Conservation (phyloP, 73 alveolate species). For the Blepharisma stoltei region DNA sequence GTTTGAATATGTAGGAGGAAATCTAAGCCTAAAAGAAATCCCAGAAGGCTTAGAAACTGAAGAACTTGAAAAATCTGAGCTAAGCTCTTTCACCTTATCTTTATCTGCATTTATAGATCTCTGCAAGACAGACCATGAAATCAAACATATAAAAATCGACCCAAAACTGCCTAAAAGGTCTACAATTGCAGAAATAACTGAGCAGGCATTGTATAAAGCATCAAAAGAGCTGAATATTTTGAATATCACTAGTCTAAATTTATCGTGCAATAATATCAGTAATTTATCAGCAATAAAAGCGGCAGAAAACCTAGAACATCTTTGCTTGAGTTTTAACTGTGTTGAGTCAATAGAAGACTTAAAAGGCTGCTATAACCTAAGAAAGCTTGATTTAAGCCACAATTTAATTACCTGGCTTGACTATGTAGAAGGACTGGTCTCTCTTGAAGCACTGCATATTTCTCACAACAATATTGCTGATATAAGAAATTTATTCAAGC, state of each 20-base stretch:
- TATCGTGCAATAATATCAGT: constrained; percentile 77
- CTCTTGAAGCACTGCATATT: constrained; percentile 71
- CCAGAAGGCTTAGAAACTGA: neutral
- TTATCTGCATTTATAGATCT: neutral
- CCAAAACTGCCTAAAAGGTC: neutral
- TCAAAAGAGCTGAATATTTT: constrained; percentile 30
- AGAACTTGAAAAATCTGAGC: constrained; percentile 16
- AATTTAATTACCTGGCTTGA: constrained; percentile 81
- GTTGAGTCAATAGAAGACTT: constrained; percentile 81
- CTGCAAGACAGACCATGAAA: neutral
- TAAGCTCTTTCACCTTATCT: neutral
- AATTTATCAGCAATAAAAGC: constrained; percentile 74
- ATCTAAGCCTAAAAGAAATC: constrained; percentile 2
- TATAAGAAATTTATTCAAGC: constrained; percentile 56
- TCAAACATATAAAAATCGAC: neutral
- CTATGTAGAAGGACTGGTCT: constrained; percentile 62
- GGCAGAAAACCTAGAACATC: constrained; percentile 74
- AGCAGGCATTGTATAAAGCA: neutral
- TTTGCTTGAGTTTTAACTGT: constrained; percentile 85
- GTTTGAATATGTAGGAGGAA: constrained; percentile 59
- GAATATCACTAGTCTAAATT: constrained; percentile 65
- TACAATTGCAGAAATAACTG: neutral
- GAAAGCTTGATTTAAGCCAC: constrained; percentile 82
- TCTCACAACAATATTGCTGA: constrained; percentile 78
- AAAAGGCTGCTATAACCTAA: constrained; percentile 57